Percentiles rank a stretch among this genome's conserved stretches.
Conservation (phyloP, 371 early-diverging fungal species). For the Circinella umbellata region DNA sequence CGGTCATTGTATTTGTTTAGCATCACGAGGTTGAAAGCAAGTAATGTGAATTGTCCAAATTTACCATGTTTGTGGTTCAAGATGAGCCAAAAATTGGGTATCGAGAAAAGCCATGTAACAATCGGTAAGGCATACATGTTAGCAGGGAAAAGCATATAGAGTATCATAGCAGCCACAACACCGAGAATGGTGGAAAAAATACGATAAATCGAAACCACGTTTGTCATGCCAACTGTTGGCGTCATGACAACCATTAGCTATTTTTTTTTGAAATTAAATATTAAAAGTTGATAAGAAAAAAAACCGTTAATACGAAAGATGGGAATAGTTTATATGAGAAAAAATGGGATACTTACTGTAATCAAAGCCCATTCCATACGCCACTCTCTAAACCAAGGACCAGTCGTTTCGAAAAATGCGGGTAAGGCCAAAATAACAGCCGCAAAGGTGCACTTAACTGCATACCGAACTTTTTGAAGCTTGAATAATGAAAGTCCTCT, state of each 20-base stretch:
- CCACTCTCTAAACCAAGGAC: constrained; percentile 62
- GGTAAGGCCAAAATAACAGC: constrained; percentile 67
- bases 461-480: constrained; percentile 71
- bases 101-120: constrained; percentile 69
- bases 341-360: constrained; percentile 49
- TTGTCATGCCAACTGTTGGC: constrained; percentile 87
- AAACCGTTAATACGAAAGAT: no score
- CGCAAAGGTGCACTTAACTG: constrained; percentile 69
- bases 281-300: no score
- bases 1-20: constrained; percentile 75
- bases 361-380: constrained; percentile 86
- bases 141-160: constrained; percentile 64
- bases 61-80: constrained; percentile 75
- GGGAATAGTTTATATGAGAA: not conserved
- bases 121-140: constrained; percentile 56
- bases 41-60: constrained; percentile 76
- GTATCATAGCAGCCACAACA: constrained; percentile 59
- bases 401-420: constrained; percentile 66
- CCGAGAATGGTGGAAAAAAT: constrained; percentile 78
- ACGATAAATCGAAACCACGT: constrained; percentile 74
- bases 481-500: constrained; percentile 60
- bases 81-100: constrained; percentile 75
- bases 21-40: constrained; percentile 81
- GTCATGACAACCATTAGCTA: constrained; percentile 82
- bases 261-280: not conserved